Evolutionary conservation across 2,329 filamentous ascomycete genomes (phyloP).

Genomic region (Paecilomyces fulvus): DNA sequence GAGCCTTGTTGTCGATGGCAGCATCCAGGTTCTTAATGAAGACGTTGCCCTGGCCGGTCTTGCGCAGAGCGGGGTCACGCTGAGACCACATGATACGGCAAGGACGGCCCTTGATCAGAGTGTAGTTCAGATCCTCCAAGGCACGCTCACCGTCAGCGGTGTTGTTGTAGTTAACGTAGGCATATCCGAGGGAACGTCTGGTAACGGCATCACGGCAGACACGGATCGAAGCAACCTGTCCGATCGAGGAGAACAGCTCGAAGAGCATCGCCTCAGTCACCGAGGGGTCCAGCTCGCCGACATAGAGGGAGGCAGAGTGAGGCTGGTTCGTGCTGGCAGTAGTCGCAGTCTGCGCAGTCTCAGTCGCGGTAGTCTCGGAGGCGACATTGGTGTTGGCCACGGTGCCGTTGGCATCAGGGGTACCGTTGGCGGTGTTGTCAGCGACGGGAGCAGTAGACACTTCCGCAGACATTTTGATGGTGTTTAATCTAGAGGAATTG

Average conservation of each 20-base stretch:
- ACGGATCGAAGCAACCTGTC: slow-evolving; percentile 96
- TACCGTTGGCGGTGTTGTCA: slow-evolving; percentile 51
- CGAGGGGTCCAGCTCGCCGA: slow-evolving; percentile 93
- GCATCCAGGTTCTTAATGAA: slow-evolving; percentile 99
- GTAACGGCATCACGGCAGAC: slow-evolving; percentile 99
- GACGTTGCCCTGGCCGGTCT: slow-evolving; percentile 98
- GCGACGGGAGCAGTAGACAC: slow-evolving; percentile 62
- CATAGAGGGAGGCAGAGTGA: slow-evolving; percentile 96
- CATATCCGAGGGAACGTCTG: slow-evolving; percentile 95
- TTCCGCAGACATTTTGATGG: slow-evolving; percentile 70
- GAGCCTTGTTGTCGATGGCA: slow-evolving; percentile 99
- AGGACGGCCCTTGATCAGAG: slow-evolving; percentile 93
- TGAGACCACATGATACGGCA: slow-evolving; percentile 99
- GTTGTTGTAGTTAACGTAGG: slow-evolving; percentile 99
- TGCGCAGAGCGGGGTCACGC: slow-evolving; percentile 96
- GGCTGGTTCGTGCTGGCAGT: slow-evolving; percentile 60
- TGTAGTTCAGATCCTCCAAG: slow-evolving; percentile 99
- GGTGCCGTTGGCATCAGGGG: slow-evolving; percentile 48
- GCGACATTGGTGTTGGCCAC: slow-evolving; percentile 62
- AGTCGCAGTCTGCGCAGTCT: slow-evolving; percentile 52
- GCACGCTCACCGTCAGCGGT: slow-evolving; percentile 94
- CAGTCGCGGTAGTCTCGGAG: slow-evolving; percentile 26
- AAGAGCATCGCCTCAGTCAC: slow-evolving; percentile 99
- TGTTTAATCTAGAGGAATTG: slow-evolving; percentile 41
- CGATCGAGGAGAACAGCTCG: slow-evolving; percentile 99